These are phyloP conservation scores for Gilbertella persicaria DNA, from an alignment of 371 early-diverging fungal genomes.

Conservation along the genomic window DNA sequence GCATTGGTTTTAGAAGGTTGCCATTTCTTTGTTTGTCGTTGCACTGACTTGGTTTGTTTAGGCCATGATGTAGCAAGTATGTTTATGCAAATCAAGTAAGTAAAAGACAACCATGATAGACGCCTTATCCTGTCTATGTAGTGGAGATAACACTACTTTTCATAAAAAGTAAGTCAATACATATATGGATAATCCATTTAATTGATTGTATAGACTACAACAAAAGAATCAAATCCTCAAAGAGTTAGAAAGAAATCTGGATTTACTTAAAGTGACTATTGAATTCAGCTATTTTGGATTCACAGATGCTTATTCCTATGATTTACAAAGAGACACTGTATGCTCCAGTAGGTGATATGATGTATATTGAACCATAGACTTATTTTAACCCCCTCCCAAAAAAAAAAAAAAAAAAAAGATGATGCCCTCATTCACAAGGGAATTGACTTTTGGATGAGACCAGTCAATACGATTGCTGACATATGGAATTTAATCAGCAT, in stretches of 20 bases:
- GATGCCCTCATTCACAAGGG: constrained; percentile 2
- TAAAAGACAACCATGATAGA: not conserved
- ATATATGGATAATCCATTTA: too few species aligned
- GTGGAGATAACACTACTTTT: not conserved
- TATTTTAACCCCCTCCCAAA: not conserved
- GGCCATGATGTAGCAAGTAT: not conserved
- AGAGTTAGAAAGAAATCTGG: not conserved
- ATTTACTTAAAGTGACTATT: not conserved
- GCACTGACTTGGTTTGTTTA: too few species aligned
- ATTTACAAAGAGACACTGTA: not conserved
- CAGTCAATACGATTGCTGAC: not conserved
- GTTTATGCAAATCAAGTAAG: not conserved
- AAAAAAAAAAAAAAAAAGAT: not conserved
- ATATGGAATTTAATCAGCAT: constrained; percentile 10
- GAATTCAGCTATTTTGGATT: constrained; percentile 10
- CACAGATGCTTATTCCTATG: constrained; percentile 11
- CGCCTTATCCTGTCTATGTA: not conserved
- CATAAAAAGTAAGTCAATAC: not conserved
- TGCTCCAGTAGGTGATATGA: not conserved
- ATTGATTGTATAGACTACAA: not conserved
- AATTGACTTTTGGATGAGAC: constrained; percentile 6
- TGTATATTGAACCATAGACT: not conserved
- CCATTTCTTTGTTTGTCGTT: too few species aligned
- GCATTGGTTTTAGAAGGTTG: not conserved
- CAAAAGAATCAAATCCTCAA: not conserved